Percentiles rank a stretch among this genome's conserved stretches.
phyloP scores from a whole-genome alignment of 148 eudicot genomes.

The Persicaria tinctoria region DNA sequence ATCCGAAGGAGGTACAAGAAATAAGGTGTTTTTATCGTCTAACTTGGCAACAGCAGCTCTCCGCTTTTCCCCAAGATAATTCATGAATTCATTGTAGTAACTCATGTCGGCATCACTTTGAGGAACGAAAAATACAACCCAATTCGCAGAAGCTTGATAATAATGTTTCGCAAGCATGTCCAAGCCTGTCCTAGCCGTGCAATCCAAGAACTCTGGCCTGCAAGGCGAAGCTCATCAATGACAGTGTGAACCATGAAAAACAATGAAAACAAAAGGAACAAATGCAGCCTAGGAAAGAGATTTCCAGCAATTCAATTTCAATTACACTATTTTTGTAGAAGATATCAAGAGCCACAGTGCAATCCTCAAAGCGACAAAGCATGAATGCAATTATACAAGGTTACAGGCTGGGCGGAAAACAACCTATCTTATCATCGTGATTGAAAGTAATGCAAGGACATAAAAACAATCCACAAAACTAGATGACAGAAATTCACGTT shows the following conservation, averaged over 20 bases:
- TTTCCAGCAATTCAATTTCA: background rate
- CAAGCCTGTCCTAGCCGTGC: slow-evolving; percentile 77
- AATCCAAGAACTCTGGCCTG: slow-evolving; percentile 81
- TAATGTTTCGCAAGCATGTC: slow-evolving; percentile 90
- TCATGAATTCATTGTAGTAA: slow-evolving; percentile 73
- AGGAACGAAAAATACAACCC: slow-evolving; percentile 85
- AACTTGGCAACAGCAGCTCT: slow-evolving; percentile 86
- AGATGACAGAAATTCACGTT: background rate
- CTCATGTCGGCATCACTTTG: slow-evolving; percentile 66
- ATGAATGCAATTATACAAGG: no score
- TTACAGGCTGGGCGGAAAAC: no score
- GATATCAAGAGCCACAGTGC: no score
- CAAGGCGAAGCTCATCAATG: slow-evolving; percentile 14
- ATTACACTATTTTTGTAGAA: no score
- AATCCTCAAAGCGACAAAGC: no score
- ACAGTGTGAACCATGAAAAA: background rate
- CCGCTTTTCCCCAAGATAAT: slow-evolving; percentile 65
- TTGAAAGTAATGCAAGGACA: background rate
- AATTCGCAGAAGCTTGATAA: slow-evolving; percentile 63
- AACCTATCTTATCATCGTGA: no score
- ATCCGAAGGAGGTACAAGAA: slow-evolving; percentile 87
- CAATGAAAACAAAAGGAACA: background rate
- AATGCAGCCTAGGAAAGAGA: background rate
- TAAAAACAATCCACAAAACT: background rate
- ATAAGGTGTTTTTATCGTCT: slow-evolving; percentile 62